A percentile compares a stretch with the other conserved stretches of the same genome.
phyloP scores from a whole-genome alignment of 805 yeast species.

The Isabelozyma heimii region DNA sequence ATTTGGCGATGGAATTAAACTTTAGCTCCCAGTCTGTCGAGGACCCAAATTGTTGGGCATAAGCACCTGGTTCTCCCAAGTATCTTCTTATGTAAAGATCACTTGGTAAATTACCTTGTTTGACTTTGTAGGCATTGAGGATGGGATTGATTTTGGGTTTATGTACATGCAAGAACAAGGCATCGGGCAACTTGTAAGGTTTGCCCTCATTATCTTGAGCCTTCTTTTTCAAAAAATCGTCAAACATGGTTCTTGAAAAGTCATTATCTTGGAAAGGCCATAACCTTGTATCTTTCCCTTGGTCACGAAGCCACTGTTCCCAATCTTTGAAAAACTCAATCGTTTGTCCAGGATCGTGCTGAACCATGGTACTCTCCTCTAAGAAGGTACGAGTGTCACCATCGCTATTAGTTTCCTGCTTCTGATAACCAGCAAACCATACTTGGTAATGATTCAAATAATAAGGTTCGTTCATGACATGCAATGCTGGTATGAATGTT shows the following conservation, averaged over 20 bases:
- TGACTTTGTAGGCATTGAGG: no score
- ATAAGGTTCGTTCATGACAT: constrained; percentile 33
- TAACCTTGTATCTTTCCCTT: constrained; percentile 25
- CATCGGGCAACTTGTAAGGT: constrained; percentile 16
- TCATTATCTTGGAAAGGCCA: constrained; percentile 27
- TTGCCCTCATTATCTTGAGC: background rate
- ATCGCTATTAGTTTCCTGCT: constrained; percentile 4
- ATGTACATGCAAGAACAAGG: constrained; percentile 30
- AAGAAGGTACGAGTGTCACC: constrained; percentile 4
- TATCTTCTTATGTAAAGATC: constrained; percentile 20
- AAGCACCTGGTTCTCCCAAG: constrained; percentile 18
- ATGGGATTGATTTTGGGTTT: constrained; percentile 32
- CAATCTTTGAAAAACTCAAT: constrained; percentile 18
- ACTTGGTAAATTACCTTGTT: constrained; percentile 11
- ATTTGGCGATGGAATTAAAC: constrained; percentile 29
- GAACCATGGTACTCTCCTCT: constrained; percentile 30
- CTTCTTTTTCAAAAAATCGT: constrained; percentile 12
- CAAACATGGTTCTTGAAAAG: constrained; percentile 19
- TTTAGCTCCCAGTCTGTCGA: constrained; percentile 32
- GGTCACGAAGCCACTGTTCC: constrained; percentile 20
- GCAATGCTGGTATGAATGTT: constrained; percentile 36
- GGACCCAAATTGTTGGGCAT: constrained; percentile 11
- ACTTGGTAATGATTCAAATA: constrained; percentile 18
- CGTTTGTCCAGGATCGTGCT: constrained; percentile 24
- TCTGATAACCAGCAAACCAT: constrained; percentile 9